phyloP scores from a whole-genome alignment of 2,329 filamentous ascomycete genomes.

The Piedraia hortae region DNA sequence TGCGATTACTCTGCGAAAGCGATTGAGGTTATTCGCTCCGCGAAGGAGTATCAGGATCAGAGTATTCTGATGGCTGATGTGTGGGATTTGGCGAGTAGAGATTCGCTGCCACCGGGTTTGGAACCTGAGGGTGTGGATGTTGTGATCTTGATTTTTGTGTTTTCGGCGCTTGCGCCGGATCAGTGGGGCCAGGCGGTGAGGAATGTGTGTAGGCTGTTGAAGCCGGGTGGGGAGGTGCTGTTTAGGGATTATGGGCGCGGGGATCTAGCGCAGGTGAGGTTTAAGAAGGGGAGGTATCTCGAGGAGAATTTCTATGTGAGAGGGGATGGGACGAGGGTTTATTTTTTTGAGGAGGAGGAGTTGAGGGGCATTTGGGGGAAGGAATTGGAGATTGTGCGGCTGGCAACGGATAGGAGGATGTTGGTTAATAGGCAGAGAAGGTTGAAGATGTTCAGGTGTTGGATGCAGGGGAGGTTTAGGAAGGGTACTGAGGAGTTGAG shows the following conservation, averaged over 20 bases:
- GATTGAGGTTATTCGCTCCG: constrained; percentile 66
- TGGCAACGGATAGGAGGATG: constrained; percentile 67
- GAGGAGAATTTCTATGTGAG: constrained; percentile 94
- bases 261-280: constrained; percentile 84
- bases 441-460: constrained; percentile 96
- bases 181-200: constrained; percentile 64
- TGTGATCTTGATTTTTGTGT: constrained; percentile 88
- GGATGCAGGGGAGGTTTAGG: constrained; percentile 63
- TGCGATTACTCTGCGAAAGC: constrained; percentile 93
- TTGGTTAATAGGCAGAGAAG: constrained; percentile 74
- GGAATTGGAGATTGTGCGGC: constrained; percentile 39
- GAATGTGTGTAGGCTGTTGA: constrained; percentile 61
- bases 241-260: constrained; percentile 94
- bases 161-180: constrained; percentile 60
- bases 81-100: constrained; percentile 64
- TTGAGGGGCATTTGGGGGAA: constrained; percentile 45
- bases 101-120: constrained; percentile 45
- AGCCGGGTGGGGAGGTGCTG: constrained; percentile 74
- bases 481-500: constrained; percentile 20
- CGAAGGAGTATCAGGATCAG: constrained; percentile 42
- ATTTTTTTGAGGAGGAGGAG: constrained; percentile 83
- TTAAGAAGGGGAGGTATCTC: constrained; percentile 82
- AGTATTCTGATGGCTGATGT: constrained; percentile 58
- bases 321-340: constrained; percentile 84
- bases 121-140: constrained; percentile 62